Evolutionary conservation across 495 filamentous ascomycete species (phyloP), one percentile per base, ranked within the genome.

Genomic region (Parathielavia appendiculata): DNA sequence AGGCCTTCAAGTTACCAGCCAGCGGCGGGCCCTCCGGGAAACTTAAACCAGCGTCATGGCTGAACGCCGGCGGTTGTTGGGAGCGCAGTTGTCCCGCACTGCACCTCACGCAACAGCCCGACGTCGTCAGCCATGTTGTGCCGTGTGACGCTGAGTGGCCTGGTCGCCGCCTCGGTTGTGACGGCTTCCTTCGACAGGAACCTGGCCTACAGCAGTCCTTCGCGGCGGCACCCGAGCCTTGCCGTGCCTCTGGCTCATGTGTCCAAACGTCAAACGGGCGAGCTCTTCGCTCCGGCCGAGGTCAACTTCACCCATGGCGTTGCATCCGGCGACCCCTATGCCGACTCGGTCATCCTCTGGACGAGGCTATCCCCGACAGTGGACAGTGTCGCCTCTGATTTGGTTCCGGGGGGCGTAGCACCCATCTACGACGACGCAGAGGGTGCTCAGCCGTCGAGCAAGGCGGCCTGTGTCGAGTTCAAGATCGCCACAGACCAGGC

Each of bases 291-390:
- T 1, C 53, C 59, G 0, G 54, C 38, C 8, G 59, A 76, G 56
- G 70, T 86, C 44, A 77, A 78, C 59, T 87, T 89, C 66, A 88
- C 85, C 9, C 86, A 87, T 58, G 82, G 85, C 57, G 77, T 88
- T 12, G 85, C 86, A n/a, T 85, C 81, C 17, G 86, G 86, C 11
- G 86, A 89, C 61, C 86, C 86, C 3, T 86, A 83, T 62, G 67
- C 80, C 16, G 69, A 81, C 62, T 83, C 79, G 19, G 79, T 88
- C 2, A 83, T 89, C 54, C 74, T 89, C 0, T 88, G 85, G 85
- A 87, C 86, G 0, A 72, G 85, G n/a, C 73, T 77, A n/a, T 77
- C 82, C 7, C 86, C 85, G 23, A 73, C 74, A 34, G 58, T 54
- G 26, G 77, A 76, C 12, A 80, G 83, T 52, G 83, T 83, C 53